phyloP scores from a whole-genome alignment of 2,329 filamentous ascomycete genomes.

The Penicillium sp. region DNA sequence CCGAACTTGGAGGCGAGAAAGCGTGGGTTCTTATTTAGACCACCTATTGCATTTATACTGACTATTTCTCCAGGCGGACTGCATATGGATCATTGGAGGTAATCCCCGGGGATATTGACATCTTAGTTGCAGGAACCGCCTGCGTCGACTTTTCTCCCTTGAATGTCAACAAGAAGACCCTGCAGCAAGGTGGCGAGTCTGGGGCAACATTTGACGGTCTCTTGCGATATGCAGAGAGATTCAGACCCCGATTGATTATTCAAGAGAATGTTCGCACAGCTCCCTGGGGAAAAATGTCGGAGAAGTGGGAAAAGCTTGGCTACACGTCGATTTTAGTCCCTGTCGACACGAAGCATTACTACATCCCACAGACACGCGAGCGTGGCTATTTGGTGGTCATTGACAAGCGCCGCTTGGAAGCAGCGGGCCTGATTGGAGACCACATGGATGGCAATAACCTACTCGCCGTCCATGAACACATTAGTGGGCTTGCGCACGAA shows the following conservation, averaged over 20 bases:
- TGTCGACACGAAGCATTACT: slow-evolving; percentile 70
- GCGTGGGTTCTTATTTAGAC: slow-evolving; percentile 45
- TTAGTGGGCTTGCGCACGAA: slow-evolving; percentile 38
- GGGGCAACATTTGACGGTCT: slow-evolving; percentile 65
- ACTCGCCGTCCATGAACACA: slow-evolving; percentile 1
- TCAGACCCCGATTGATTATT: slow-evolving; percentile 64
- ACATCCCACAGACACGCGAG: slow-evolving; percentile 69
- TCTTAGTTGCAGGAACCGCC: slow-evolving; percentile 71
- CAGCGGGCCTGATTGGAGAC: slow-evolving; percentile 18
- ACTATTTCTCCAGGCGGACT: slow-evolving; percentile 55
- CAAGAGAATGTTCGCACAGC: slow-evolving; percentile 69
- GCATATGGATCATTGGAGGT: slow-evolving; percentile 62
- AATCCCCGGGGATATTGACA: slow-evolving; percentile 61
- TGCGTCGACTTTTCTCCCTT: slow-evolving; percentile 74
- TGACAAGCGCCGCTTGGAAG: slow-evolving; percentile 35
- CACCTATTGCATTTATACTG: slow-evolving; percentile 2
- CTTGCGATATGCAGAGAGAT: slow-evolving; percentile 56
- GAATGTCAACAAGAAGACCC: slow-evolving; percentile 58
- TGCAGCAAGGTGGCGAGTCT: slow-evolving; percentile 63
- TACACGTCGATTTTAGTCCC: slow-evolving; percentile 56
- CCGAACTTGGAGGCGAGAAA: slow-evolving; percentile 52
- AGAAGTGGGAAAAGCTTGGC: slow-evolving; percentile 50
- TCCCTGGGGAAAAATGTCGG: slow-evolving; percentile 59
- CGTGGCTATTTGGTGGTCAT: slow-evolving; percentile 63
- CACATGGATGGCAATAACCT: slow-evolving; percentile 36